Percentiles rank a stretch among this genome's conserved stretches.
Evolutionary conservation across 257 asterid species (phyloP).

Genomic region (Fraxinus pennsylvanica): DNA sequence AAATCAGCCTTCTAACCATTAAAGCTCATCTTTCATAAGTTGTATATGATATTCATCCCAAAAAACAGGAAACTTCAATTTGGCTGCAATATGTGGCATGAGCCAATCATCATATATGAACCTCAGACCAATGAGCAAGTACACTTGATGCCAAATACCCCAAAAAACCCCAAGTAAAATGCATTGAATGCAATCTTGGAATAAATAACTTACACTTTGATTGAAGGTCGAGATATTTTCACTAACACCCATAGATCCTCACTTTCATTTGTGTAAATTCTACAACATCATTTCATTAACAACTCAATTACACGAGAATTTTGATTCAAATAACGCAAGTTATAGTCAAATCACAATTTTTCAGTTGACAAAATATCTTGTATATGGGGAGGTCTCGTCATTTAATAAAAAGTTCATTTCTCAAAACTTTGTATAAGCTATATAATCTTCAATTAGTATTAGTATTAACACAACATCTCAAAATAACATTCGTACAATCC

Average conservation of each 20-base stretch:
- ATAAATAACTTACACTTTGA: slow-evolving; percentile 67
- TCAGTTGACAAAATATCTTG: too few species aligned
- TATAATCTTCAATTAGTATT: too few species aligned
- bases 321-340: too few species aligned
- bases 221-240: slow-evolving; percentile 83
- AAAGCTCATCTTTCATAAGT: slow-evolving; percentile 70
- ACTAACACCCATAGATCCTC: slow-evolving; percentile 80
- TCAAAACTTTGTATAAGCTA: too few species aligned
- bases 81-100: slow-evolving; percentile 96
- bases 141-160: too few species aligned
- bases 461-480: too few species aligned
- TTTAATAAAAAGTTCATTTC: too few species aligned
- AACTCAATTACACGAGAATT: too few species aligned
- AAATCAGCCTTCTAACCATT: neutral
- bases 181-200: neutral
- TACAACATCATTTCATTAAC: too few species aligned
- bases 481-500: too few species aligned
- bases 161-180: neutral
- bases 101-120: slow-evolving; percentile 82
- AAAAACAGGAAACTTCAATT: slow-evolving; percentile 49
- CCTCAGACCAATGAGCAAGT: slow-evolving; percentile 44
- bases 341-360: too few species aligned
- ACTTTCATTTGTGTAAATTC: slow-evolving; percentile 42
- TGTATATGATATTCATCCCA: slow-evolving; percentile 73
- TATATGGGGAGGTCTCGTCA: too few species aligned